Conservation (phyloP, 495 filamentous ascomycete species). For the Tuber magnatum region DNA sequence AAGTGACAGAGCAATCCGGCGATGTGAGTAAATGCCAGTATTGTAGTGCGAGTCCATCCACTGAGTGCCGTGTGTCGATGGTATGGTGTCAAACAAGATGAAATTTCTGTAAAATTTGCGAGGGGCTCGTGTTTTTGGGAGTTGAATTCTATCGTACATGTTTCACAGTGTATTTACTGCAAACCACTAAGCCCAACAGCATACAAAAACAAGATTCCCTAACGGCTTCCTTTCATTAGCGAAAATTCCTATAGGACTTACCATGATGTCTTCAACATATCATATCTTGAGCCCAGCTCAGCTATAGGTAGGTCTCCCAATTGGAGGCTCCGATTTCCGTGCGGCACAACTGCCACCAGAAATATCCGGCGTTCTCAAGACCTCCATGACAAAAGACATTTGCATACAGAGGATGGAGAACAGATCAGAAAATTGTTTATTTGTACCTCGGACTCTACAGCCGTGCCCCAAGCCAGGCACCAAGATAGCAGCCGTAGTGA, state of each 20-base stretch:
- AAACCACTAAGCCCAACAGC: no score
- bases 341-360: conserved; percentile 49
- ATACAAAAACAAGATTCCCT: no score
- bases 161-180: no score
- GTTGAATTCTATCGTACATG: no score
- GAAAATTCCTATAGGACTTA: no score
- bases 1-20: no score
- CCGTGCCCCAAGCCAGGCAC: conserved; percentile 25
- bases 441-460: conserved; percentile 55
- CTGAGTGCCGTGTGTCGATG: no score
- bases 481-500: conserved; percentile 43
- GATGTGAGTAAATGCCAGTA: no score
- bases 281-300: conserved; percentile 53
- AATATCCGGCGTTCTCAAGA: conserved; percentile 44
- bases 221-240: neutral
- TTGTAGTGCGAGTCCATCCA: no score
- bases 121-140: no score
- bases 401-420: conserved; percentile 55
- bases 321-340: conserved; percentile 51
- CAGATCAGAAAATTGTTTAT: conserved; percentile 57
- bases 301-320: conserved; percentile 54
- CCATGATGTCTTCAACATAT: conserved; percentile 28
- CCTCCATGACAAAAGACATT: conserved; percentile 52
- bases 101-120: no score
- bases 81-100: no score